Evolutionary conservation across 768 basidiomycete species (phyloP), one percentile per base, ranked within the genome.

Genomic region (Naganishia randhawae): DNA sequence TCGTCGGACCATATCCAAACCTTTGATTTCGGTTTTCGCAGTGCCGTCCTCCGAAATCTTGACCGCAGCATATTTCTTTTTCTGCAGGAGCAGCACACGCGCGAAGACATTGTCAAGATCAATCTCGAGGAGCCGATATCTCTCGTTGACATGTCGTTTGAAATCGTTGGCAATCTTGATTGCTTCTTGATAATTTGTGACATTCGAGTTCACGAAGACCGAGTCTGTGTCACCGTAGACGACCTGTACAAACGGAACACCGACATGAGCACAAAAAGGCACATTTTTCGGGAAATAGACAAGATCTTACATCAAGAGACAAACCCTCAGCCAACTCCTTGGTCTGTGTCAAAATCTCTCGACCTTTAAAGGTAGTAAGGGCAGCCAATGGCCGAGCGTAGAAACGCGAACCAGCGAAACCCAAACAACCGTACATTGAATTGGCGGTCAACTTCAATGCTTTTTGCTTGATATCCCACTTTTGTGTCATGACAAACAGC

Each of bases 341-440:
- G 0, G 96, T 97, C 70, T 91, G 88, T 0, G 90, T 98, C 76
- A 99, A 79, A 75, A 98, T 98, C 81, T 98, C 93, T 79, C 96
- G 88, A 74, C 96, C 96, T 80, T 95, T 98, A 85, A 87, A 93
- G 0, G 96, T 99, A 25, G 94, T 98, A 54, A 99, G 85, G 50
- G 96, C 92, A 17, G 96, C 96, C n/a, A 99, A 86, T 0, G 94
- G 92, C 50, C 91, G 86, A 25, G 96, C 96, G 72, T 93, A 97
- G 83, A 98, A 98, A 57, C 96, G 84, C 11, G 96, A 97, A 73
- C 92, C 90, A 76, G 94, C 92, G 77, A 97, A 98, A 54, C 96
- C 96, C 25, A 99, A 87, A 83, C 96, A 99, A 19, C 96, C 96
- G 80, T 99, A 99, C 96, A 98, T 99, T 84, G 91, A 94, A 82